These are phyloP conservation scores for Leptodontidium sp. DNA, from an alignment of 2,329 filamentous ascomycete genomes.

Conservation along the genomic window DNA sequence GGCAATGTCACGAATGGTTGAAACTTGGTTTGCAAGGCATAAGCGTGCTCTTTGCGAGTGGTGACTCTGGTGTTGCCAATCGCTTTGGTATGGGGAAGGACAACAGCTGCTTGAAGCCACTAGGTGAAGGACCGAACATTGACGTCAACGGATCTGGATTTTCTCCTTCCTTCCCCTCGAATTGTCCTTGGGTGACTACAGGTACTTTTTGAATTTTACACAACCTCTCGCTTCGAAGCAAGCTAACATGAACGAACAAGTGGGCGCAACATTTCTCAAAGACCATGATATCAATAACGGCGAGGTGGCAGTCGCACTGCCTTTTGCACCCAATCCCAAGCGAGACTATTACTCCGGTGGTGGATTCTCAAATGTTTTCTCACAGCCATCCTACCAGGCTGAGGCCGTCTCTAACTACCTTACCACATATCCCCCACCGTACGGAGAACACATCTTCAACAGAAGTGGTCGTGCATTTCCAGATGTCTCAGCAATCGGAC, in stretches of 20 bases:
- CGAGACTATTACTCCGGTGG: constrained; percentile 53
- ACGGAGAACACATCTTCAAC: constrained; percentile 34
- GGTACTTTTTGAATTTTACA: constrained; percentile 54
- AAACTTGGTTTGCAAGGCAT: constrained; percentile 25
- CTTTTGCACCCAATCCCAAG: constrained; percentile 19
- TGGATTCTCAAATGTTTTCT: constrained; percentile 57
- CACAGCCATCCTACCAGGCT: constrained; percentile 42
- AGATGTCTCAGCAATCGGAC: constrained; percentile 40
- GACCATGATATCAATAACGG: constrained; percentile 55
- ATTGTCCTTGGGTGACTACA: constrained; percentile 72
- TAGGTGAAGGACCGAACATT: constrained; percentile 27
- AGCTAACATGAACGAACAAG: constrained; percentile 22
- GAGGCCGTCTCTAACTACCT: constrained; percentile 38
- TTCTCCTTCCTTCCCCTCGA: constrained; percentile 65
- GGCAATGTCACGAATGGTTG: constrained; percentile 66
- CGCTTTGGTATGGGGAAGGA: constrained; percentile 28
- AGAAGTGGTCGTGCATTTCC: constrained; percentile 41
- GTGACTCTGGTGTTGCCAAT: constrained; percentile 31
- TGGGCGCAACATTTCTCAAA: constrained; percentile 32
- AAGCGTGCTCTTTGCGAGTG: constrained; percentile 26
- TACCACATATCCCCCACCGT: constrained; percentile 36
- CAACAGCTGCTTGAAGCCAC: constrained; percentile 32
- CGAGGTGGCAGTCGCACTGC: constrained; percentile 49
- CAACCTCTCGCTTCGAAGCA: neutral
- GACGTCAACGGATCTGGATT: constrained; percentile 33